Evolutionary conservation across 768 basidiomycete species (phyloP), one percentile per base, ranked within the genome.

Genomic region (Saitozyma sp.): DNA sequence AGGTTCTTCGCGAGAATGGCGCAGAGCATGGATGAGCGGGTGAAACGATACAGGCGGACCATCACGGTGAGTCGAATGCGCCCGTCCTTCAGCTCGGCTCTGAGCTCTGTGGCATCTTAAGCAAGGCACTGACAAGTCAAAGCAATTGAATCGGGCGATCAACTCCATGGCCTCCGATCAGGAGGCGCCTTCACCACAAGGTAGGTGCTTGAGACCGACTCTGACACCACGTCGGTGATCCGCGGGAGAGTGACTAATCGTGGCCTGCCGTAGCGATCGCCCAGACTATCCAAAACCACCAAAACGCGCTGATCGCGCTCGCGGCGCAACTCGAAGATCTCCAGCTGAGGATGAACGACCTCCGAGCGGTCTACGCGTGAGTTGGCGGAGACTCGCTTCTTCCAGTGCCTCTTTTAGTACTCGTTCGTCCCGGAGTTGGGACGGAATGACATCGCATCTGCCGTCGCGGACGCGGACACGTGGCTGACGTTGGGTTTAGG

Each of bases 91-190:
- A n/a, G n/a, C n/a, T n/a, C n/a, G n/a, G 29, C 29, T 29, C 29
- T 2, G 29, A 5, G 2, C 29, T 29, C 29, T 29, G 29, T 29
- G 29, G 5, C 29, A 29, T 29, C 2, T 29, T 2, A 5, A 2
- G 29, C 29, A 2, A 29, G 29, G 29, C 2, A 29, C 29, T 29
- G 29, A 29, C 29, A 5, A 29, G 29, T 29, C 5, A 2, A 2
- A 76, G 74, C 71, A 76, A 76, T 57, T 76, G 39, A 63, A 71
- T 17, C 52, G 74, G 38, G 70, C 60, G 7, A 58, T 76, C 46
- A 16, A 39, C 7, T 69, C 72, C 1, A 42, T 75, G 16, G 39
- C 64, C 6, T 53, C 54, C 14, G 67, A 69, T 42, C 41, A 58
- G 1, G 67, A 73, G 20, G 63, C 63, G 17, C 65, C 67, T 37